Percentiles rank a stretch among this genome's conserved stretches.
These are phyloP conservation scores for Neurospora africana DNA, from an alignment of 495 filamentous ascomycete genomes.

Conservation along the genomic window DNA sequence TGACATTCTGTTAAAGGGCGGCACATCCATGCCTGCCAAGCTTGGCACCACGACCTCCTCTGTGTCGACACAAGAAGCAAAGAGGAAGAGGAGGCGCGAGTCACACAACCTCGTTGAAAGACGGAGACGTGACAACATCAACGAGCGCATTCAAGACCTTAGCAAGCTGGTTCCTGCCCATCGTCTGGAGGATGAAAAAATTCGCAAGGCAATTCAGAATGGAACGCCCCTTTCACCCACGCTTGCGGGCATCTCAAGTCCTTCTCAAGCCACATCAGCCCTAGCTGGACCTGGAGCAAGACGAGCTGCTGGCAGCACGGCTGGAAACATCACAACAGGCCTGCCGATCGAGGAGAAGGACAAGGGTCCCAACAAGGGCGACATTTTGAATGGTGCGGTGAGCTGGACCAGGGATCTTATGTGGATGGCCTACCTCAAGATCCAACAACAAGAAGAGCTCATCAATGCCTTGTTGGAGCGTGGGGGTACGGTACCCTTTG, in stretches of 20 bases:
- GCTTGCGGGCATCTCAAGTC: conserved; percentile 47
- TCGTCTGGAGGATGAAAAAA: conserved; percentile 91
- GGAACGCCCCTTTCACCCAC: conserved; percentile 79
- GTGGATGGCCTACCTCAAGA: conserved; percentile 84
- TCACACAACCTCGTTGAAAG: conserved; percentile 96
- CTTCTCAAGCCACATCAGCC: conserved; percentile 74
- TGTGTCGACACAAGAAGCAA: conserved; percentile 75
- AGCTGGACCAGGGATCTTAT: conserved; percentile 95
- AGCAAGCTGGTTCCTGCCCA: conserved; percentile 88
- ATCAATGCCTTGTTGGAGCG: conserved; percentile 58
- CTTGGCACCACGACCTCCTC: conserved; percentile 34
- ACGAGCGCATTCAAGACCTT: conserved; percentile 93
- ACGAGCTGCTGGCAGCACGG: conserved; percentile 52
- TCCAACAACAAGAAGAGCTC: conserved; percentile 80
- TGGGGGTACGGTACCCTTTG: conserved; percentile 67
- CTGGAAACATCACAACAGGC: conserved; percentile 83
- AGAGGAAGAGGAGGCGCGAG: conserved; percentile 78
- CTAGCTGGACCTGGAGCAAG: conserved; percentile 77
- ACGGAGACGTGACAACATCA: conserved; percentile 92
- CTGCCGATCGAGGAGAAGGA: conserved; percentile 93
- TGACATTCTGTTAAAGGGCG: conserved; percentile 43
- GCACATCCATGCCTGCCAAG: conserved; percentile 46
- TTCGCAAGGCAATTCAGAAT: conserved; percentile 86
- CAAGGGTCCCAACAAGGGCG: conserved; percentile 97
- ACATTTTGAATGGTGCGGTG: conserved; percentile 94